phyloP scores from a whole-genome alignment of 2,329 filamentous ascomycete genomes.

The Corynespora cassiicola region DNA sequence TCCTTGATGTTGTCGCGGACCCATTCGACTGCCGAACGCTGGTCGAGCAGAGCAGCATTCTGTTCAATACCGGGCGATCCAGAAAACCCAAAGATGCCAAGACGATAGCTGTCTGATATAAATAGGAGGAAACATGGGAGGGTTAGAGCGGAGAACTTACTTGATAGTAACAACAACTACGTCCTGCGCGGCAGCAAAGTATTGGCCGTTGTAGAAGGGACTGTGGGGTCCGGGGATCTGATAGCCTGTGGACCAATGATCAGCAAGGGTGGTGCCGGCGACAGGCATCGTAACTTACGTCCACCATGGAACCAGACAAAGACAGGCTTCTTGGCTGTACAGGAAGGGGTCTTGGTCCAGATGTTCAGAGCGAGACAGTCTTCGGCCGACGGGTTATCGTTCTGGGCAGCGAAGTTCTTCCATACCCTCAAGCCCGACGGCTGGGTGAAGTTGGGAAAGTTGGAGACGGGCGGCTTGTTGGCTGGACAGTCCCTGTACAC shows the following conservation, averaged over 20 bases:
- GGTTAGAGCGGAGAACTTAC: conserved; percentile 7
- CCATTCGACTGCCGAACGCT: conserved; percentile 44
- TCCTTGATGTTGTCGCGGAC: conserved; percentile 47
- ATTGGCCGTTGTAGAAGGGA: conserved; percentile 35
- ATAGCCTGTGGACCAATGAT: conserved; percentile 18
- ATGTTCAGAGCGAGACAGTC: conserved; percentile 39
- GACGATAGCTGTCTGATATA: conserved; percentile 35
- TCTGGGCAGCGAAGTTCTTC: conserved; percentile 34
- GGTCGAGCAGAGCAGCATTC: conserved; percentile 45
- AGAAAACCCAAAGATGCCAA: conserved; percentile 49
- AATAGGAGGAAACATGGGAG: neutral
- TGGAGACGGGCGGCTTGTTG: conserved; percentile 28
- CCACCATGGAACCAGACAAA: conserved; percentile 38
- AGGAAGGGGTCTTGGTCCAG: conserved; percentile 28
- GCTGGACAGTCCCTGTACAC: conserved; percentile 27
- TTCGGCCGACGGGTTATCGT: conserved; percentile 27
- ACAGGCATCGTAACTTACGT: conserved; percentile 16
- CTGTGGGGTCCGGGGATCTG: conserved; percentile 31
- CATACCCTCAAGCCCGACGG: conserved; percentile 30
- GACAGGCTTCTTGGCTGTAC: conserved; percentile 31
- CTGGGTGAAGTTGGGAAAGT: conserved; percentile 33
- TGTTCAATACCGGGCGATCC: conserved; percentile 40
- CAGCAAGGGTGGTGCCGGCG: neutral
- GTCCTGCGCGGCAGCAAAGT: conserved; percentile 32
- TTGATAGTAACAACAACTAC: conserved; percentile 39